These are phyloP conservation scores for Inosperma sp. DNA, from an alignment of 768 basidiomycete species.

Conservation along the genomic window DNA sequence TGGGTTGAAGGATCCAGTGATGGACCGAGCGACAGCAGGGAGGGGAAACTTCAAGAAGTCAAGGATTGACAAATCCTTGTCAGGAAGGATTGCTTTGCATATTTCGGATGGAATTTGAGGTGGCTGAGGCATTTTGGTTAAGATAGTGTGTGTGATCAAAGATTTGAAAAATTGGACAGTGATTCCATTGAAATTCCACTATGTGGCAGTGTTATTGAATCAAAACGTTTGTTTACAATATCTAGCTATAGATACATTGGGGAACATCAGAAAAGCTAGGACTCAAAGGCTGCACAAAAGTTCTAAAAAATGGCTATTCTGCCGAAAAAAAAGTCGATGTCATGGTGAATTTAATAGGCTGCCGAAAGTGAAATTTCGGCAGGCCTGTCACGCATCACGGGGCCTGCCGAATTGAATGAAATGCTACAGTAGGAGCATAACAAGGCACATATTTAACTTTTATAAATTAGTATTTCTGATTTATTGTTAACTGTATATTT, in stretches of 20 bases:
- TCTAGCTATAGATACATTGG: not conserved
- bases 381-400: constrained; percentile 16
- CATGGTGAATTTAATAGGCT: constrained; percentile 2
- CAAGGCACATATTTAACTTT: too few species aligned
- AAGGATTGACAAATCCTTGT: not conserved
- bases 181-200: too few species aligned
- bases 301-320: not conserved
- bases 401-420: too few species aligned
- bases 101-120: constrained; percentile 2
- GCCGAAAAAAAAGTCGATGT: constrained; percentile 5
- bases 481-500: too few species aligned
- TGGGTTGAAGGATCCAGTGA: not conserved
- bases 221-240: not conserved
- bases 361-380: constrained; percentile 13
- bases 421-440: not conserved
- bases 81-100: not conserved
- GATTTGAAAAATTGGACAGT: too few species aligned
- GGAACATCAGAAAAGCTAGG: not conserved
- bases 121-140: too few species aligned
- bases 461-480: too few species aligned
- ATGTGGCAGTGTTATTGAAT: not conserved
- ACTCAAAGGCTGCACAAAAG: not conserved
- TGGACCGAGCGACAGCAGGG: not conserved
- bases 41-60: not conserved
- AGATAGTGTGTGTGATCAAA: too few species aligned